Base-by-base conservation (phyloP, 176 grass and related monocot genomes). In the Musa acuminata region DNA sequence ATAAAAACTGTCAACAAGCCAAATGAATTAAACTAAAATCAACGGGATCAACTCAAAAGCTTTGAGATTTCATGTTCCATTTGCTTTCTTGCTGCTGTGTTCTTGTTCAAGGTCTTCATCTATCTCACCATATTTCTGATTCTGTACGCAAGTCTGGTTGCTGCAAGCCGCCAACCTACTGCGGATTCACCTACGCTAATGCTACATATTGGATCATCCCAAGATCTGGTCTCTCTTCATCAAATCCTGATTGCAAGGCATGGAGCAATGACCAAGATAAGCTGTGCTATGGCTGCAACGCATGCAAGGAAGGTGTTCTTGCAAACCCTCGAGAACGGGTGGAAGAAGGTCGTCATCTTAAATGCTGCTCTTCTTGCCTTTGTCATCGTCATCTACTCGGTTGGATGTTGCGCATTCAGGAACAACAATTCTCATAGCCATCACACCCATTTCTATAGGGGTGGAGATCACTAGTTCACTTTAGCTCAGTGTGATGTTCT, bases 281-380 rank as follows among this genome's bases (percentile, higher is more conserved):
- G 0, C 27, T 62, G 4, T 75, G 73, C 29, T 62, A 35, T 8
- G 13, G 12, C 1, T 75, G 73, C 55, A 10, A 50, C 9, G 49
- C 73, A 0, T 75, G 73, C 73, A 75, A 63, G 73, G 73, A 19
- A 5, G 73, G 73, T 6, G 11, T 75, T 1, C 26, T 75, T 2
- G 54, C 14, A 11, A n/a, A 62, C 6, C 10, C 0, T 75, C 29
- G 8, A n/a, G 4, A 13, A 63, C 2, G 19, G 29, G 1, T 75
- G 73, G 73, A 75, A 75, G 19, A 12, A 62, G 55, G 14, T 62
- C 14, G 53, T 29, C 26, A 62, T 75, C 55, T 59, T 62, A 8
- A 51, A 75, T 29, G 1, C 27, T 49, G 14, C 35, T 8, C 27
- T 75, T 8, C 26, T 75, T 2, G 17, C 49, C 9, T 51, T 62